Evolutionary conservation across 805 yeast genomes (phyloP).

Genomic region (Starmerella floricola): DNA sequence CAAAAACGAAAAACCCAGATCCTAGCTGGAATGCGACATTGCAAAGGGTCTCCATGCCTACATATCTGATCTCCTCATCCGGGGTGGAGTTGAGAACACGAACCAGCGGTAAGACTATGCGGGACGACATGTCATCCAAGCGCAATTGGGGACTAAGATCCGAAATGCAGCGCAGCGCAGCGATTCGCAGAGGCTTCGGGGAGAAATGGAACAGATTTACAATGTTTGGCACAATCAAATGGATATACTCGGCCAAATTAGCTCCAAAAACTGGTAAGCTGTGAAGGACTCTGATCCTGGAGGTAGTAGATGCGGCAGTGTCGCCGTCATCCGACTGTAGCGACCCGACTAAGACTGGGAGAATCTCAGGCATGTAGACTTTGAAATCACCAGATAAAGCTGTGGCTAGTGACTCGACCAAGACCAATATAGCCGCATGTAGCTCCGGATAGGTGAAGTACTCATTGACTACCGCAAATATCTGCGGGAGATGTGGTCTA

Average conservation of each 20-base stretch:
- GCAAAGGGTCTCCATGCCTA: constrained; percentile 62
- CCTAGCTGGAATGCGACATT: constrained; percentile 73
- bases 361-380: constrained; percentile 60
- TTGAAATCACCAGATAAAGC: constrained; percentile 91
- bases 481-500: constrained; percentile 63
- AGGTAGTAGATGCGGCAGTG: constrained; percentile 32
- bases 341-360: constrained; percentile 63
- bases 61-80: constrained; percentile 46
- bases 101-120: constrained; percentile 76
- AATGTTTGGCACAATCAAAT: constrained; percentile 73
- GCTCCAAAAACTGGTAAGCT: constrained; percentile 79
- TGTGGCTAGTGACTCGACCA: constrained; percentile 71
- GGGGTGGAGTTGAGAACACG: constrained; percentile 45
- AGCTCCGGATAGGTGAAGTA: constrained; percentile 52
- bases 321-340: constrained; percentile 54
- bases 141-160: constrained; percentile 60
- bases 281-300: constrained; percentile 52
- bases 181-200: constrained; percentile 43
- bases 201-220: constrained; percentile 71
- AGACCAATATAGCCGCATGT: constrained; percentile 65
- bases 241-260: constrained; percentile 78
- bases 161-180: constrained; percentile 75
- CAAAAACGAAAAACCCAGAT: constrained; percentile 68
- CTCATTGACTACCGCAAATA: constrained; percentile 63
- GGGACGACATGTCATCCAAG: constrained; percentile 75